These are phyloP conservation scores for Candida maesae DNA, from an alignment of 805 yeast species.

Conservation along the genomic window DNA sequence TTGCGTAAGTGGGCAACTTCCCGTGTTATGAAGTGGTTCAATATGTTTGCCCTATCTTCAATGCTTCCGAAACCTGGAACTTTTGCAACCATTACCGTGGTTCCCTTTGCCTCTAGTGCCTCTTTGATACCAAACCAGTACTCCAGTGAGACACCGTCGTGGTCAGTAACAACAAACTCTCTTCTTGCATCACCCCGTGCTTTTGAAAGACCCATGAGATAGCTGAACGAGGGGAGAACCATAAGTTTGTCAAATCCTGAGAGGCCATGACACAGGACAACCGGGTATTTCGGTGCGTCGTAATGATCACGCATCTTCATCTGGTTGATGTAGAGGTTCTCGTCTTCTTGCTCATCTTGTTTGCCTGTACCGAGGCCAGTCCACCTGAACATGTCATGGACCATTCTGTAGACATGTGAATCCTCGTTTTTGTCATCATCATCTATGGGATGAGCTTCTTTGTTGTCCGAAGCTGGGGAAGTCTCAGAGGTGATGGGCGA, in stretches of 20 bases:
- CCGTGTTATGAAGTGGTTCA: constrained; percentile 47
- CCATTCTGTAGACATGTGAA: not conserved
- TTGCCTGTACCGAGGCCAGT: constrained; percentile 1
- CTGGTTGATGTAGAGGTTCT: constrained; percentile 14
- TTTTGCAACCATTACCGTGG: constrained; percentile 63
- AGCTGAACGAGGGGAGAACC: constrained; percentile 39
- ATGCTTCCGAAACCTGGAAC: constrained; percentile 85
- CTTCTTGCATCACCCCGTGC: constrained; percentile 12
- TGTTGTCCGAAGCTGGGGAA: not conserved
- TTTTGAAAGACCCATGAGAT: constrained; percentile 22
- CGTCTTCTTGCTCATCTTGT: not conserved
- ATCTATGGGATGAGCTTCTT: not conserved
- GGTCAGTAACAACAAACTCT: constrained; percentile 23
- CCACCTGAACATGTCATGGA: constrained; percentile 12
- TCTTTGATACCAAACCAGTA: constrained; percentile 82
- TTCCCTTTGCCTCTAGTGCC: constrained; percentile 57
- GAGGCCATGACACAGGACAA: constrained; percentile 82
- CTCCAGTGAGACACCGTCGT: constrained; percentile 44
- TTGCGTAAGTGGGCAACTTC: constrained; percentile 23
- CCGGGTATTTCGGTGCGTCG: constrained; percentile 63
- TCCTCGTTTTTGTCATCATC: constrained; percentile 1
- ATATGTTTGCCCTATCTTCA: constrained; percentile 55
- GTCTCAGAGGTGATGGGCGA: not conserved
- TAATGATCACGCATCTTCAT: constrained; percentile 36
- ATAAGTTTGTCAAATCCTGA: constrained; percentile 69